A percentile compares a stretch with the other conserved stretches of the same genome.
Conservation (phyloP, 2,329 filamentous ascomycete species). For the Zymoseptoria pseudotritici region DNA sequence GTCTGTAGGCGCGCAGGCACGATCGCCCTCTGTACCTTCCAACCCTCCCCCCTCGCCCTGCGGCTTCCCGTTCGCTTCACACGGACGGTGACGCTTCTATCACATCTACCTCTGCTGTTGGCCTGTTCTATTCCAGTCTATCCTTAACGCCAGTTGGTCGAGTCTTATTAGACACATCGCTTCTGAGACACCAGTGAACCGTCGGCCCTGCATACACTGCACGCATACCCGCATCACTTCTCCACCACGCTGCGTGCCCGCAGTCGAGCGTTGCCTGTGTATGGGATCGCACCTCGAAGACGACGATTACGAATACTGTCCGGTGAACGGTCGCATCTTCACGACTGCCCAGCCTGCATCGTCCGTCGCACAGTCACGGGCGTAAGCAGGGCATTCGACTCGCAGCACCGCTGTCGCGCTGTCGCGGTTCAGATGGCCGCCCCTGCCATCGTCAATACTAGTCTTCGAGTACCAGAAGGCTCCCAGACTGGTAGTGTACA, state of each 20-base stretch:
- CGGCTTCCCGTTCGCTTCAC: constrained; percentile 11
- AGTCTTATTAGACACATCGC: constrained; percentile 1
- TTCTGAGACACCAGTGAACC: not conserved
- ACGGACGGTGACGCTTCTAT: constrained; percentile 9
- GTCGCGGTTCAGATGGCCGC: constrained; percentile 20
- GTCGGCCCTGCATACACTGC: constrained; percentile 3
- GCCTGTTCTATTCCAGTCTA: constrained; percentile 13
- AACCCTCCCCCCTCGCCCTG: constrained; percentile 5
- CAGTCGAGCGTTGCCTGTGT: not conserved
- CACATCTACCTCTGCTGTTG: constrained; percentile 6
- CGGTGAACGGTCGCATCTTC: not conserved
- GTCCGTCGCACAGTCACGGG: constrained; percentile 16
- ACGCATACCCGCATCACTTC: not conserved
- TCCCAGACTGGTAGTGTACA: constrained; percentile 46
- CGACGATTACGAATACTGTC: not conserved
- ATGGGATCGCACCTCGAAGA: not conserved
- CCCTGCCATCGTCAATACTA: constrained; percentile 34
- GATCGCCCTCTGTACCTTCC: not conserved
- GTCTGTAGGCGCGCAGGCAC: constrained; percentile 9
- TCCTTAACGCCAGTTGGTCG: constrained; percentile 12
- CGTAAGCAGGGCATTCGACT: constrained; percentile 12
- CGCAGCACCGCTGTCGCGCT: constrained; percentile 1
- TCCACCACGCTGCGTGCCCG: not conserved
- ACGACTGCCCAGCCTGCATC: not conserved
- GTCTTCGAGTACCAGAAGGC: constrained; percentile 29